A percentile compares a stretch with the other conserved stretches of the same genome.
Evolutionary conservation across 2,329 filamentous ascomycete species (phyloP).

Genomic region (Diaporthe batatas): DNA sequence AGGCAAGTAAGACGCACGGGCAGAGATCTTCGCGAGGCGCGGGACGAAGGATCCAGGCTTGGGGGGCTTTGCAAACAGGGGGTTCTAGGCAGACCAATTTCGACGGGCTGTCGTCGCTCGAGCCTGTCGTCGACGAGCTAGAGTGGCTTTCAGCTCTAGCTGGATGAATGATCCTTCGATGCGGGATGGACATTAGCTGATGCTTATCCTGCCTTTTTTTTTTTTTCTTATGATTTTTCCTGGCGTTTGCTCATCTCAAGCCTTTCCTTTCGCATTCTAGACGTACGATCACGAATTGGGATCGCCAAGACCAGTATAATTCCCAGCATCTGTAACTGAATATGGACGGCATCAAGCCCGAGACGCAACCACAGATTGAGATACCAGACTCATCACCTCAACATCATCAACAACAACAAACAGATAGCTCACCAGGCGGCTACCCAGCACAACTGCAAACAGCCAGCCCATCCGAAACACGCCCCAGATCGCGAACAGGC

Average conservation of each 20-base stretch:
- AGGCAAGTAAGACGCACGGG: neutral
- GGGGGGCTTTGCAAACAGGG: conserved; percentile 17
- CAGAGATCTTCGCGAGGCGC: conserved; percentile 25
- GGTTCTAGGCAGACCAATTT: conserved; percentile 33
- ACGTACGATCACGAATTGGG: neutral
- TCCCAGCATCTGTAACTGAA: neutral
- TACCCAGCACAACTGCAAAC: neutral
- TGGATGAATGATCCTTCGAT: conserved; percentile 1
- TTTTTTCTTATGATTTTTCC: neutral
- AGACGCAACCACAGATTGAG: neutral
- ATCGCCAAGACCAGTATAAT: neutral
- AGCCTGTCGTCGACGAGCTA: neutral
- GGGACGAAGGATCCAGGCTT: conserved; percentile 22
- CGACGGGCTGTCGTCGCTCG: conserved; percentile 9
- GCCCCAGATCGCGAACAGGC: neutral
- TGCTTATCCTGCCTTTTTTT: neutral
- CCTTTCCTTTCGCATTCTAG: neutral
- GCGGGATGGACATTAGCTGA: conserved; percentile 3
- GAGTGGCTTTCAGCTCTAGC: conserved; percentile 21
- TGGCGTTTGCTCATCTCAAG: neutral
- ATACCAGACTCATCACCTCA: neutral
- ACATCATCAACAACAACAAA: neutral
- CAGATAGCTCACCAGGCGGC: neutral
- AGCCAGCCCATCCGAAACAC: neutral
- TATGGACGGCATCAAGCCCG: neutral